These are phyloP conservation scores for Trifolium dubium DNA, from an alignment of 306 rosid genomes.

Conservation along the genomic window DNA sequence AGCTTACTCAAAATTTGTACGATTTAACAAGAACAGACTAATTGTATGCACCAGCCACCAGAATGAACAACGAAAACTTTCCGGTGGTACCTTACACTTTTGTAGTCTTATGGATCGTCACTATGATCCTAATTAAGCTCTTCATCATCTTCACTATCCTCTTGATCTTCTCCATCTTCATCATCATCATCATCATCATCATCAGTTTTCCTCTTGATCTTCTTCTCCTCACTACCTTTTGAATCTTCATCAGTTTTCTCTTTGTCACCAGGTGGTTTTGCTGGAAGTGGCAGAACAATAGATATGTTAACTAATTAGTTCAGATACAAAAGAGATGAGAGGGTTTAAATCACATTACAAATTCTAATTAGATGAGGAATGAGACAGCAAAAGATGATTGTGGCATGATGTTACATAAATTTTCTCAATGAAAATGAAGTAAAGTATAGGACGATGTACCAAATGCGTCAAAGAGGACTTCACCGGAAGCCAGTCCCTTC, in stretches of 20 bases:
- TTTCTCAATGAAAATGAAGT: not conserved
- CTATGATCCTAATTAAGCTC: slow-evolving; percentile 33
- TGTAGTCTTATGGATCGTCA: slow-evolving; percentile 10
- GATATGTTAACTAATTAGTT: not conserved
- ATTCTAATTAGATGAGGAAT: not conserved
- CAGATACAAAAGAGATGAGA: not conserved
- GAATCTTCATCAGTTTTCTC: slow-evolving; percentile 39
- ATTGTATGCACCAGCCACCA: slow-evolving; percentile 23
- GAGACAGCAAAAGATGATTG: slow-evolving; percentile 3
- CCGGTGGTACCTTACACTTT: slow-evolving; percentile 29
- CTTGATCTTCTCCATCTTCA: slow-evolving; percentile 37
- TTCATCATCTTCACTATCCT: slow-evolving; percentile 32
- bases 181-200: too few species aligned
- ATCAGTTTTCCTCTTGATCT: slow-evolving; percentile 21
- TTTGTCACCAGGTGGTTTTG: slow-evolving; percentile 51
- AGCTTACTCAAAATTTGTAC: slow-evolving; percentile 27
- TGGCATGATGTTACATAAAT: not conserved
- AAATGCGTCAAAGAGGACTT: slow-evolving; percentile 73
- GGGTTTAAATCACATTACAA: not conserved
- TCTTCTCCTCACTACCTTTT: slow-evolving; percentile 42
- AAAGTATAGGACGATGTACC: slow-evolving; percentile 55
- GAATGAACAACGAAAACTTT: slow-evolving; percentile 37
- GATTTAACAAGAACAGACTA: slow-evolving; percentile 15
- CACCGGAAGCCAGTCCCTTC: slow-evolving; percentile 89
- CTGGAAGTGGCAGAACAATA: slow-evolving; percentile 6